A percentile compares a stretch with the other conserved stretches of the same genome.
phyloP scores from a whole-genome alignment of 2,329 filamentous ascomycete species.

The Septoria petroselini region DNA sequence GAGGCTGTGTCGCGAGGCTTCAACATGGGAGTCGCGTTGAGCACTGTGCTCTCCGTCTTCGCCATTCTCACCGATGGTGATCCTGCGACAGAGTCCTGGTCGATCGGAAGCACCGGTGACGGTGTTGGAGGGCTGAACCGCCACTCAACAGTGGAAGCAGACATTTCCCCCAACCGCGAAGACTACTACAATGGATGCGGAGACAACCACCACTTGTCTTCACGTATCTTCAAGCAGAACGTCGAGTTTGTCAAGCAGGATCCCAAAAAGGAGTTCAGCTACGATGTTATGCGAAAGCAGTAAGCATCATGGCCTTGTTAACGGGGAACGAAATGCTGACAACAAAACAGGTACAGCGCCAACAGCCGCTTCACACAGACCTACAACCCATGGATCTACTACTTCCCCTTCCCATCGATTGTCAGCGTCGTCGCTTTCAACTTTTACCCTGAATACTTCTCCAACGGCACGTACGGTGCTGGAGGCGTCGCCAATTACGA shows the following conservation, averaged over 20 bases:
- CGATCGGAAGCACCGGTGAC: conserved; percentile 29
- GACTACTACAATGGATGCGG: conserved; percentile 39
- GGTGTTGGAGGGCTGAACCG: conserved; percentile 33
- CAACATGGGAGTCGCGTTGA: conserved; percentile 42
- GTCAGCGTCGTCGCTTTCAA: conserved; percentile 33
- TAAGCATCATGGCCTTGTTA: conserved; percentile 16
- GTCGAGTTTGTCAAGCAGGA: conserved; percentile 26
- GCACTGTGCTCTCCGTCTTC: conserved; percentile 39
- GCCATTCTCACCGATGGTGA: conserved; percentile 34
- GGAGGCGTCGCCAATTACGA: conserved; percentile 40
- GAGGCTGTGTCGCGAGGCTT: conserved; percentile 35
- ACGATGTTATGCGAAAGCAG: conserved; percentile 32
- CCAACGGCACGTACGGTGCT: conserved; percentile 39
- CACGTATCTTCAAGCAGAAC: conserved; percentile 34
- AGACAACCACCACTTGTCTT: conserved; percentile 36
- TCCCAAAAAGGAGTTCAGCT: conserved; percentile 29
- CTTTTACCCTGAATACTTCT: conserved; percentile 37
- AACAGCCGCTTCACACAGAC: conserved; percentile 25
- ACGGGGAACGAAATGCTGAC: conserved; percentile 7
- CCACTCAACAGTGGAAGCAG: conserved; percentile 34
- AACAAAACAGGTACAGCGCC: conserved; percentile 12
- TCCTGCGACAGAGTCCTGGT: conserved; percentile 30
- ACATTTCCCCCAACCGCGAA: conserved; percentile 35
- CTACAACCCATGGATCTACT: conserved; percentile 37
- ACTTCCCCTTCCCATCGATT: conserved; percentile 37